Evolutionary conservation across 2,329 filamentous ascomycete genomes (phyloP).

Genomic region (Colletotrichum orchidophilum): DNA sequence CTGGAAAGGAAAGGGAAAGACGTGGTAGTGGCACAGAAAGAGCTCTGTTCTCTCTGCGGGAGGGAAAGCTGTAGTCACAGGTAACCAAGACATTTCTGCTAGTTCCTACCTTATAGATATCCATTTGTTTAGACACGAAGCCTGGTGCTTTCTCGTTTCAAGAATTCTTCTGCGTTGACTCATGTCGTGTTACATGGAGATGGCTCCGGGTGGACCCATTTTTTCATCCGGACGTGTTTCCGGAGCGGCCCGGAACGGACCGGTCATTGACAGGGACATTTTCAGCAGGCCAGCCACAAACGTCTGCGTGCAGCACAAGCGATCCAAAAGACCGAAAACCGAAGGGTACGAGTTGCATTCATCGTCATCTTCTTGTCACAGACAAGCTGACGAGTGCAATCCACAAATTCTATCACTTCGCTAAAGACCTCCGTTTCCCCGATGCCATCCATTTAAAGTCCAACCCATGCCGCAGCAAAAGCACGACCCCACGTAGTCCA

Average conservation of each 20-base stretch:
- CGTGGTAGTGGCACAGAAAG: not conserved
- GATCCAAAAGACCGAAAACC: not conserved
- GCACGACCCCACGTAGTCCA: not conserved
- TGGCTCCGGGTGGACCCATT: not conserved
- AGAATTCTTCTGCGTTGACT: not conserved
- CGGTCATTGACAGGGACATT: not conserved
- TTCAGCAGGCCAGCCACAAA: not conserved
- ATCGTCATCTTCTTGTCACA: not conserved
- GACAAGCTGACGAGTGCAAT: not conserved
- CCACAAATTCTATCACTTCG: not conserved
- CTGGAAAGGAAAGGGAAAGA: slow-evolving; percentile 13
- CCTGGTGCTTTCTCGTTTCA: not conserved
- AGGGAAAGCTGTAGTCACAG: not conserved
- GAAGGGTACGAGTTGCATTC: not conserved
- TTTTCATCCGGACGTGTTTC: not conserved
- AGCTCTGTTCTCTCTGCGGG: slow-evolving; percentile 16
- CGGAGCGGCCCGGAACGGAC: not conserved
- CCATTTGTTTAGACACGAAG: not conserved
- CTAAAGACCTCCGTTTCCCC: not conserved
- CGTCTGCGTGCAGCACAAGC: not conserved
- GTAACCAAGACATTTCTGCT: not conserved
- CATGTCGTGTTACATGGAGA: not conserved
- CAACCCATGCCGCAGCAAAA: not conserved
- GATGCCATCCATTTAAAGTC: not conserved
- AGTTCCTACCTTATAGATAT: not conserved